Evolutionary conservation across 2,329 filamentous ascomycete genomes (phyloP), one percentile per base, ranked within the genome.

Genomic region (Monilinia aucupariae): DNA sequence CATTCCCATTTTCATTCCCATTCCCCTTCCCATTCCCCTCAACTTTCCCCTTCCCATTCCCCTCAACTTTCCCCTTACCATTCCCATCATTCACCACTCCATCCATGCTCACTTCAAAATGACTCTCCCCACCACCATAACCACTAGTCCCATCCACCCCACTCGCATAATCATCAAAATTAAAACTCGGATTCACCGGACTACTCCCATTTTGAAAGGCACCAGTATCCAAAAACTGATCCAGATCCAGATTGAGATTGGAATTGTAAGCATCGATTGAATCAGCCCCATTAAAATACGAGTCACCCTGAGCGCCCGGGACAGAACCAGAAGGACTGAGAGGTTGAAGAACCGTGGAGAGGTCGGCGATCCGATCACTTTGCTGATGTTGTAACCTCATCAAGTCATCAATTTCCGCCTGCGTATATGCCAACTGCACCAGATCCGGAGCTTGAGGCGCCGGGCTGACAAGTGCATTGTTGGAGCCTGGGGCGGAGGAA

Each of bases 341-440:
- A 0, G 92, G 92, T 8, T 89, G 87, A 9, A 97, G 81, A 20
- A 91, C 78, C 62, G 85, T 86, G 59, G 86, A 86, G 12, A 97
- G 80, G 64, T 90, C 85, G 65, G 90, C 85, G 1, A 97, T 88
- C 55, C 89, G 88, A 54, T 82, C 82, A 65, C 89, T 86, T 71
- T 96, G 92, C 64, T 93, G 86, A 30, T 85, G 84, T 72, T 96
- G 90, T 70, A 96, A 80, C 50, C 87, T 87, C 66, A 90, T 85
- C 2, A 97, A 80, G 37, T 89, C 82, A 59, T 94, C 90, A 34
- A 97, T 83, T 66, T 96, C 89, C 17, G 87, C 80, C 65, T 88
- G 82, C 5, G 88, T 92, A 65, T 83, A 83, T 52, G 81, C 83
- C 66, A 94, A 83, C 47, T 86, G 81, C 58, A 83, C 80, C 25